Conservation (phyloP, 2,329 filamentous ascomycete genomes). For the Arthrinium puccinioides region DNA sequence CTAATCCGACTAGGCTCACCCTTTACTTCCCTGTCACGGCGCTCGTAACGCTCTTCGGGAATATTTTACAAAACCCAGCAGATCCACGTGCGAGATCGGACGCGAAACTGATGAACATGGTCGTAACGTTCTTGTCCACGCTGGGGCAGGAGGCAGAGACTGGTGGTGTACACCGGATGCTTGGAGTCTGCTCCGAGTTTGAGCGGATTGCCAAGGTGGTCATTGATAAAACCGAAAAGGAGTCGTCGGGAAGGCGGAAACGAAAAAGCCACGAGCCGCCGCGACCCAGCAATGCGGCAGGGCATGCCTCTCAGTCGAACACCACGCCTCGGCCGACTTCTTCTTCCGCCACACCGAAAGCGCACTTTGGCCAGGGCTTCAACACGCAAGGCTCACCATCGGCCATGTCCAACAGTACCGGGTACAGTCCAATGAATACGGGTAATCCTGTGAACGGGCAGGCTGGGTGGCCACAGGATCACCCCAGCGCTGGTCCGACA, state of each 20-base stretch:
- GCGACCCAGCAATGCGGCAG: conserved; percentile 12
- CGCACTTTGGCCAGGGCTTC: conserved; percentile 21
- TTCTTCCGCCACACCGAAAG: conserved; percentile 16
- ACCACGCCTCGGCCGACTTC: conserved; percentile 17
- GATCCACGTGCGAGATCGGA: conserved; percentile 85
- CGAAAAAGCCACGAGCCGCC: conserved; percentile 61
- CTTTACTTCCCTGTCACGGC: conserved; percentile 95
- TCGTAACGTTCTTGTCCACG: conserved; percentile 86
- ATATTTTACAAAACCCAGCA: conserved; percentile 90
- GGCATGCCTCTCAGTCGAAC: conserved; percentile 14
- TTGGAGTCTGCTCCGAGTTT: conserved; percentile 91
- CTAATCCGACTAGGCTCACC: conserved; percentile 58
- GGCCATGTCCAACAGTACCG: conserved; percentile 21
- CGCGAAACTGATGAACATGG: conserved; percentile 82
- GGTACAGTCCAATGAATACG: conserved; percentile 31
- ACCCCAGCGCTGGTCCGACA: conserved; percentile 22
- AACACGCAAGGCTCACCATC: conserved; percentile 19
- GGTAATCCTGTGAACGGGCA: conserved; percentile 32
- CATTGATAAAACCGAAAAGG: conserved; percentile 84
- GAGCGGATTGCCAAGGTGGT: conserved; percentile 88
- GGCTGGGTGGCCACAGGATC: conserved; percentile 40
- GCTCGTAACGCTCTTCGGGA: conserved; percentile 89
- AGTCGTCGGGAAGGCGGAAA: conserved; percentile 73
- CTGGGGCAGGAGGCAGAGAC: conserved; percentile 85
- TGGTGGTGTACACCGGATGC: conserved; percentile 87